Evolutionary conservation across 176 grass and related monocot genomes (phyloP), one percentile per base, ranked within the genome.

Genomic region (Poa pratensis): DNA sequence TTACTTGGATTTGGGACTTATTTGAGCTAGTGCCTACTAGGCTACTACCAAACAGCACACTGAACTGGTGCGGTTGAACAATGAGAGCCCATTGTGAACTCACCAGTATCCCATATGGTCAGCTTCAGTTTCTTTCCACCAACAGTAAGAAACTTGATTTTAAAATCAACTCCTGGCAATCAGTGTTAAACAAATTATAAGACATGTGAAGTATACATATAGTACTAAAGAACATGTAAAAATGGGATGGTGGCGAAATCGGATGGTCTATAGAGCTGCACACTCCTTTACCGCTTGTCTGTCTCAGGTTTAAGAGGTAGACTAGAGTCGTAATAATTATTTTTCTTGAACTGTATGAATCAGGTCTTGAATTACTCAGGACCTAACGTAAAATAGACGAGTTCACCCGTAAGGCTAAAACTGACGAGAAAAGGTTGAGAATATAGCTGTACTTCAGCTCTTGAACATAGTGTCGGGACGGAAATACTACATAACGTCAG

Each of bases 91-190:
- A 72, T 37, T 28, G 15, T 69, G 13, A 83, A 40, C 85, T 96
- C 60, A 96, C 96, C 96, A 54, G 93, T 99, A 82, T 99, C 96
- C 96, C 96, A 96, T 87, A 99, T 96, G 24, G 93, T 99, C 20
- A 94, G 89, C 80, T 99, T 99, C 40, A 99, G 79, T 79, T 94
- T 99, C 86, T 96, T 95, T 62, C 90, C 93, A 83, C 89, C 85
- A 80, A 98, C 64, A 52, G 89, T 87, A 74, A 98, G 93, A 80
- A 89, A 83, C 81, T 95, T 95, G 79, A 96, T 96, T 75, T 98
- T 94, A 82, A 98, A 95, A 89, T 98, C 96, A 65, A 95, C 93
- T 88, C 96, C 96, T 99, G 80, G 58, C 42, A 88, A 91, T 58
- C 69, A 82, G 16, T 79, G 50, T 69, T 17, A 59, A 84, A 69